Conservation (phyloP, 495 filamentous ascomycete genomes). For the Neurospora tetraspora region DNA sequence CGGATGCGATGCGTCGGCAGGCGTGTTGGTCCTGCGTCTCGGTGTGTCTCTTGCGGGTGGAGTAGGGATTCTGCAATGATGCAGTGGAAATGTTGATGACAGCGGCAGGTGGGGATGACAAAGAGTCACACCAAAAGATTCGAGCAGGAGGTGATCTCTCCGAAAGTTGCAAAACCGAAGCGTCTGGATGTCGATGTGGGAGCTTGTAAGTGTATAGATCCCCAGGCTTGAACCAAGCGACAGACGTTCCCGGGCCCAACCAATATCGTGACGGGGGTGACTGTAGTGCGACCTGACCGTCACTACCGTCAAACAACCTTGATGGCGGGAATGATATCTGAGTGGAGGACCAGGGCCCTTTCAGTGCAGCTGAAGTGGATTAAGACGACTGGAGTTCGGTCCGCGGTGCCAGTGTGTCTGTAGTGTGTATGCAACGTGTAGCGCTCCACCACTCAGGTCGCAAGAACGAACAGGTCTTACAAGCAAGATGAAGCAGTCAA, state of each 20-base stretch:
- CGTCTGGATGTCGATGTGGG: neutral
- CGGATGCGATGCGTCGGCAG: neutral
- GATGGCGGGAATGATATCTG: neutral
- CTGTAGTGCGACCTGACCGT: neutral
- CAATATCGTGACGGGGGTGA: neutral
- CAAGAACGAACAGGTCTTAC: neutral
- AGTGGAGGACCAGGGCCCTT: neutral
- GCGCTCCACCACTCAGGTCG: neutral
- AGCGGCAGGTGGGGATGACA: neutral
- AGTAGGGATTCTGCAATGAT: neutral
- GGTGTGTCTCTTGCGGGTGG: neutral
- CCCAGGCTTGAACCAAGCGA: neutral
- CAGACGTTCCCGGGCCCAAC: neutral
- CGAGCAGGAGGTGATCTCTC: neutral
- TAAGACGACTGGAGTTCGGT: neutral
- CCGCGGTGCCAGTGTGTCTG: neutral
- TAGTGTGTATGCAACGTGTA: neutral
- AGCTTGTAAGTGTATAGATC: neutral
- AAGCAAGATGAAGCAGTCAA: neutral
- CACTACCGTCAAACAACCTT: neutral
- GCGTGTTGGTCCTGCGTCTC: neutral
- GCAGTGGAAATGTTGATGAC: neutral
- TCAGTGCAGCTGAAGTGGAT: neutral
- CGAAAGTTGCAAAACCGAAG: no score
- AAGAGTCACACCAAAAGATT: neutral